A percentile compares a stretch with the other conserved stretches of the same genome.
phyloP scores from a whole-genome alignment of 345 rosid species.

The Dipteronia dyeriana region DNA sequence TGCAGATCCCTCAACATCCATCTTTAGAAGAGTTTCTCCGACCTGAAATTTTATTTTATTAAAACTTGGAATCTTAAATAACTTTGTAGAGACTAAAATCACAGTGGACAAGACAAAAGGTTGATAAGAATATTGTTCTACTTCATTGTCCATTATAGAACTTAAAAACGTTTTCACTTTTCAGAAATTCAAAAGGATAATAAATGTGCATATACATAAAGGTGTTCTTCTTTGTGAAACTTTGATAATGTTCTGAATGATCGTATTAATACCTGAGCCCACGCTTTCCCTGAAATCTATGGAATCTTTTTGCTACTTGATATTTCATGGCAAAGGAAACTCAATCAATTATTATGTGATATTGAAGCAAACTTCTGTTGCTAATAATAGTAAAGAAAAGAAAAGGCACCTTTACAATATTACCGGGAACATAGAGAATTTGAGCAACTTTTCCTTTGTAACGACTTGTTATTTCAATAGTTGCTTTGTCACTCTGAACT shows the following conservation, averaged over 20 bases:
- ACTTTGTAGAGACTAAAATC: neutral
- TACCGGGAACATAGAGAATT: conserved; percentile 65
- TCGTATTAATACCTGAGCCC: neutral
- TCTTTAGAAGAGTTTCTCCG: conserved; percentile 84
- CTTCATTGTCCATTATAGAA: neutral
- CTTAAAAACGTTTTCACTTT: neutral
- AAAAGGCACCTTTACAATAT: conserved; percentile 75
- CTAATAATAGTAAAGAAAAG: neutral
- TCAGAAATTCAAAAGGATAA: conserved; percentile 12
- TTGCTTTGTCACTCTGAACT: conserved; percentile 98
- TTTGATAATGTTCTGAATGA: neutral
- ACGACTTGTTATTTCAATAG: conserved; percentile 93
- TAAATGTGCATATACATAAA: neutral
- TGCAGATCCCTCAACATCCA: conserved; percentile 51
- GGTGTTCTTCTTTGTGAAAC: neutral
- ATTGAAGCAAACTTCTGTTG: neutral
- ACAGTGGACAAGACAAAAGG: neutral
- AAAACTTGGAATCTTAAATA: conserved; percentile 21
- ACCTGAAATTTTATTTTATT: conserved; percentile 49
- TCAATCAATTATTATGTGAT: neutral
- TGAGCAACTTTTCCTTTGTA: conserved; percentile 75
- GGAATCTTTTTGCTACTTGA: neutral
- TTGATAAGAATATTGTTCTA: neutral
- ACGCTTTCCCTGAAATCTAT: neutral
- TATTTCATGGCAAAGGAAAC: neutral